Evolutionary conservation across 2,329 filamentous ascomycete genomes (phyloP).

Genomic region (Colletotrichum tofieldiae): DNA sequence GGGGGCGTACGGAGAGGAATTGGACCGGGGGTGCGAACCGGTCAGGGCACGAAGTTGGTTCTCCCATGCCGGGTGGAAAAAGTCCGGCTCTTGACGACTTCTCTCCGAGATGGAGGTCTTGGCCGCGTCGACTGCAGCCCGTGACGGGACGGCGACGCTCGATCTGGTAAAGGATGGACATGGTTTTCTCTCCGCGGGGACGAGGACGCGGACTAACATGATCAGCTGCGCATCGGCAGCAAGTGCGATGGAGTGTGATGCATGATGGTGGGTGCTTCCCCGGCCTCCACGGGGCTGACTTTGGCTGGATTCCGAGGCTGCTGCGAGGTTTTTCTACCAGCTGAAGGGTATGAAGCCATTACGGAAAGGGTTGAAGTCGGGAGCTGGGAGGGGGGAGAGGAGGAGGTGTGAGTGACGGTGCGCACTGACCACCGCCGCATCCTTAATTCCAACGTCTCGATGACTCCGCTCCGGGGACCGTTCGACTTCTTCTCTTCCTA

Average conservation of each 20-base stretch:
- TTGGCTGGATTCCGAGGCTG: neutral
- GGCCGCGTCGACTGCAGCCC: neutral
- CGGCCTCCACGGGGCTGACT: neutral
- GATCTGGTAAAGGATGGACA: neutral
- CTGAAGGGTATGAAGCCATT: neutral
- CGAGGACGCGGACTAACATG: neutral
- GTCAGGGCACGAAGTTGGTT: neutral
- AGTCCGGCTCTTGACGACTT: conserved; percentile 21
- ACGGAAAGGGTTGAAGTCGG: neutral
- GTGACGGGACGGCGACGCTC: neutral
- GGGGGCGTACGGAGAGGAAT: neutral
- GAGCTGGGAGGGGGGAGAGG: neutral
- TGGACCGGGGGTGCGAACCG: neutral
- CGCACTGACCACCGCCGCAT: conserved; percentile 17
- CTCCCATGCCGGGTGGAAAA: conserved; percentile 25
- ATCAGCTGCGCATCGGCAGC: conserved; percentile 2
- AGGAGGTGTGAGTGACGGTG: too few species aligned
- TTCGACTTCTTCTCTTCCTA: neutral
- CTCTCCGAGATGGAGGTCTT: conserved; percentile 26
- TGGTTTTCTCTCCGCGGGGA: neutral
- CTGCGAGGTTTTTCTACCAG: neutral
- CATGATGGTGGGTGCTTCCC: neutral
- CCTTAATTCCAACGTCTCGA: conserved; percentile 24
- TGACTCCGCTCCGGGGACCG: neutral
- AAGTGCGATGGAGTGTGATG: neutral